Conservation (phyloP, 805 yeast genomes). For the Yarrowia deformans region DNA sequence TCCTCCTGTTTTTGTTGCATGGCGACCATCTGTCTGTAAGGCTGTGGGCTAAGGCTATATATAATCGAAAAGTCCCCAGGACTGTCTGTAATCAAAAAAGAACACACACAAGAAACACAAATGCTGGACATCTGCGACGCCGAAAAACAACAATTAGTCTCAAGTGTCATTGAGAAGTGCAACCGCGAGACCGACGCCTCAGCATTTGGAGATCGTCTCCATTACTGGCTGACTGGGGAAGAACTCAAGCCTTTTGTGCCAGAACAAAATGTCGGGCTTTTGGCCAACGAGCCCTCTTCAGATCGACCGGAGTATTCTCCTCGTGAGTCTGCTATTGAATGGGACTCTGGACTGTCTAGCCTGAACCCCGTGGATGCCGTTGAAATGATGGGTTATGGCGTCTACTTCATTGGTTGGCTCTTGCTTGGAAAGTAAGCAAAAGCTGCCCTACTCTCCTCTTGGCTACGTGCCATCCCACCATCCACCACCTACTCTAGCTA, state of each 20-base stretch:
- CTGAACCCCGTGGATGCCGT: conserved; percentile 34
- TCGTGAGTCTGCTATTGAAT: conserved; percentile 22
- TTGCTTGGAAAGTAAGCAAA: neutral
- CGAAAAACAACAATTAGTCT: conserved; percentile 22
- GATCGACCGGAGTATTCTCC: conserved; percentile 11
- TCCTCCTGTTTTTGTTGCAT: neutral
- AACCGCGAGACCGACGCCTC: conserved; percentile 5
- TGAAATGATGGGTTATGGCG: conserved; percentile 16
- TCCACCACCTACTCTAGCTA: too few species aligned
- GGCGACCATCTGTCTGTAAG: neutral
- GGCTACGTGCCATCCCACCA: too few species aligned
- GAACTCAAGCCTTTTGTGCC: conserved; percentile 36
- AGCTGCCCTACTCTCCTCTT: too few species aligned
- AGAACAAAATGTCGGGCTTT: neutral
- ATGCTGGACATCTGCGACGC: conserved; percentile 36
- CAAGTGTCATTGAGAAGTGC: conserved; percentile 13
- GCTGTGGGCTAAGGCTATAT: conserved; percentile 6
- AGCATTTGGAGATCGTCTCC: conserved; percentile 19
- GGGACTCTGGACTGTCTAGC: conserved; percentile 29
- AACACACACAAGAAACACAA: neutral
- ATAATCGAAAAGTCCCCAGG: conserved; percentile 3
- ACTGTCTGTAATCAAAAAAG: conserved; percentile 1
- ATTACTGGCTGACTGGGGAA: conserved; percentile 29
- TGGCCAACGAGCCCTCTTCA: conserved; percentile 29
- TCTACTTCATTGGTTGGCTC: conserved; percentile 19